phyloP scores from a whole-genome alignment of 768 basidiomycete genomes.

The Boletellus sp. region DNA sequence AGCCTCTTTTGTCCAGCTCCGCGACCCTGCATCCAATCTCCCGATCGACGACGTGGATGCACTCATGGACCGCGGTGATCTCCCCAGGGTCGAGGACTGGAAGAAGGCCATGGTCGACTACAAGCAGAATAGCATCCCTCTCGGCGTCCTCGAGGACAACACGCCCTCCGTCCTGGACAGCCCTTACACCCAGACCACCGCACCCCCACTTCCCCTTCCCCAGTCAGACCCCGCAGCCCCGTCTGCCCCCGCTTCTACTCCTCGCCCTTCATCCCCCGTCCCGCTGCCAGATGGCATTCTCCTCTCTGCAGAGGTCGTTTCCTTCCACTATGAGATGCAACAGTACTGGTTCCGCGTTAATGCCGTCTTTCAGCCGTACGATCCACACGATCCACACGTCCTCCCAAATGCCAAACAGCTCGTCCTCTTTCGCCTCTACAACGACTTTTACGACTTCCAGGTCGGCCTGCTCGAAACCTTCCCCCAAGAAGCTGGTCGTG shows the following conservation, averaged over 20 bases:
- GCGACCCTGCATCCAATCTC: slow-evolving; percentile 83
- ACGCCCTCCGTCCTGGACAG: slow-evolving; percentile 42
- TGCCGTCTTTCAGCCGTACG: slow-evolving; percentile 83
- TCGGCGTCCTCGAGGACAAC: slow-evolving; percentile 81
- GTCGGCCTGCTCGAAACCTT: slow-evolving; percentile 82
- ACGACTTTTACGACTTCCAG: slow-evolving; percentile 98
- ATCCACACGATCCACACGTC: slow-evolving; percentile 47
- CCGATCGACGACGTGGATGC: slow-evolving; percentile 70
- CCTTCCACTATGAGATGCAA: slow-evolving; percentile 95
- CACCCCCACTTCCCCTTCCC: slow-evolving; percentile 3
- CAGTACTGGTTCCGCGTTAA: slow-evolving; percentile 98
- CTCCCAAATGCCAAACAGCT: slow-evolving; percentile 73
- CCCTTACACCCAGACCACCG: slow-evolving; percentile 33
- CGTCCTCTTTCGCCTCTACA: slow-evolving; percentile 91
- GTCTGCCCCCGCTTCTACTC: slow-evolving; percentile 10
- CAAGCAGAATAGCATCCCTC: slow-evolving; percentile 92
- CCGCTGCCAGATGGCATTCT: slow-evolving; percentile 80
- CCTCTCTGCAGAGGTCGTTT: slow-evolving; percentile 83
- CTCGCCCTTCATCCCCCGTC: slow-evolving; percentile 41
- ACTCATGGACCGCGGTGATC: slow-evolving; percentile 81
- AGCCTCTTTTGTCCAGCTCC: slow-evolving; percentile 94
- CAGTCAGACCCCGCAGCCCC: slow-evolving; percentile 6
- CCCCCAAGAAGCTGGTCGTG: slow-evolving; percentile 86
- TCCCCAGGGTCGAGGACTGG: slow-evolving; percentile 99
- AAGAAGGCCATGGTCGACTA: slow-evolving; percentile 93